Conservation (phyloP, 495 filamentous ascomycete species). For the Zalerion maritima region DNA sequence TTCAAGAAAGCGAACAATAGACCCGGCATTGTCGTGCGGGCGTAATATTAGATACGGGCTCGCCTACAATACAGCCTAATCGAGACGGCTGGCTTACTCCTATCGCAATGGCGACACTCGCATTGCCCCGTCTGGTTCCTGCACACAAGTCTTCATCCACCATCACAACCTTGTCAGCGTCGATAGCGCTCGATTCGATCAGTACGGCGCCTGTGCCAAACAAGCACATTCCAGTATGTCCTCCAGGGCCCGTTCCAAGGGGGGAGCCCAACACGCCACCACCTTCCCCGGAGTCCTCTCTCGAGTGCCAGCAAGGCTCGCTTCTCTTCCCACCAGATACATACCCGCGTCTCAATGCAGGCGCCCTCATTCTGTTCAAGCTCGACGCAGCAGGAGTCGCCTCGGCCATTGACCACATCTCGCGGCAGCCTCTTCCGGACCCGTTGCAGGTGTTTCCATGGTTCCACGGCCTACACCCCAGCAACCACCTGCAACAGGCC, state of each 20-base stretch:
- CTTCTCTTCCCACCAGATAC: constrained; percentile 60
- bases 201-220: constrained; percentile 56
- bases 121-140: constrained; percentile 35
- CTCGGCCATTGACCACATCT: constrained; percentile 56
- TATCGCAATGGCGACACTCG: constrained; percentile 40
- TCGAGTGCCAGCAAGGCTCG: constrained; percentile 41
- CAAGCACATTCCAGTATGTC: constrained; percentile 75
- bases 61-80: too few relatives aligned
- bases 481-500: constrained; percentile 73
- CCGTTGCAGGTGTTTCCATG: constrained; percentile 84
- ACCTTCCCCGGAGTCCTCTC: constrained; percentile 41
- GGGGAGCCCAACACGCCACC: constrained; percentile 50
- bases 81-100: too few relatives aligned
- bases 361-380: constrained; percentile 50
- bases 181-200: constrained; percentile 35
- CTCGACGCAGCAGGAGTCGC: constrained; percentile 55
- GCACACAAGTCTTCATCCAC: constrained; percentile 30
- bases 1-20: too few relatives aligned
- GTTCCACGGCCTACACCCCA: constrained; percentile 86
- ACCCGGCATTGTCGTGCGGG: too few relatives aligned
- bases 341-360: constrained; percentile 37
- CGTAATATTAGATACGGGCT: too few relatives aligned
- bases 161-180: constrained; percentile 31
- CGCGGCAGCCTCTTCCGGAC: constrained; percentile 69
- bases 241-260: constrained; percentile 55